Evolutionary conservation across 352 stramenopile species (phyloP).

Genomic region (Globisporangium nunn): DNA sequence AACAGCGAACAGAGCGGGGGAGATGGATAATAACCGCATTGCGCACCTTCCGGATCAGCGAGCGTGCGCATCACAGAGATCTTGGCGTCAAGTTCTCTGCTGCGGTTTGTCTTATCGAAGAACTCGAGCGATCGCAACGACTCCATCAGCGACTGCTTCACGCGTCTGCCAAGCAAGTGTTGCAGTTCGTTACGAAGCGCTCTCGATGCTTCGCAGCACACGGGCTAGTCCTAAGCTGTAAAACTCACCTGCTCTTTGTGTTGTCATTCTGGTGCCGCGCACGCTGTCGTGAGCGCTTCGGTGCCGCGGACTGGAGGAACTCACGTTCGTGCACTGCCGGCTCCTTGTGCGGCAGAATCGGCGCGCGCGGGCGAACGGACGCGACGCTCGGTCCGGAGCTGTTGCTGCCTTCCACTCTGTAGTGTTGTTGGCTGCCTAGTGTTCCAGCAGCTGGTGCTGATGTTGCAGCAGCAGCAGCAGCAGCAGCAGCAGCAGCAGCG

Average conservation of each 20-base stretch:
- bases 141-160: conserved; percentile 68
- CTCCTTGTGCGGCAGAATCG: conserved; percentile 54
- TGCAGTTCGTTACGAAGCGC: neutral
- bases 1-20: neutral
- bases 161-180: conserved; percentile 19
- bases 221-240: too few relatives aligned
- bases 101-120: conserved; percentile 69
- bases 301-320: conserved; percentile 29
- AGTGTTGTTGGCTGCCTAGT: neutral
- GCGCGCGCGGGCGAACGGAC: conserved; percentile 44
- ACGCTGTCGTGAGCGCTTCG: conserved; percentile 42
- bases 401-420: neutral
- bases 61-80: conserved; percentile 50
- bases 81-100: conserved; percentile 51
- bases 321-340: conserved; percentile 17
- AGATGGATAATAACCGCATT: neutral
- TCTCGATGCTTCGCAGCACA: too few relatives aligned
- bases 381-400: conserved; percentile 9
- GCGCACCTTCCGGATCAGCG: conserved; percentile 54
- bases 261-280: conserved; percentile 18
- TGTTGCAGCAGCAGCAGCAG: neutral
- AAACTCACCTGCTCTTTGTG: conserved; percentile 27
- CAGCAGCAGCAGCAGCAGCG: neutral
- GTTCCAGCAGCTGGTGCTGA: neutral
- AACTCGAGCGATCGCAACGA: conserved; percentile 63